phyloP scores from a whole-genome alignment of 257 asterid genomes.

The Primulina huaijiensis region DNA sequence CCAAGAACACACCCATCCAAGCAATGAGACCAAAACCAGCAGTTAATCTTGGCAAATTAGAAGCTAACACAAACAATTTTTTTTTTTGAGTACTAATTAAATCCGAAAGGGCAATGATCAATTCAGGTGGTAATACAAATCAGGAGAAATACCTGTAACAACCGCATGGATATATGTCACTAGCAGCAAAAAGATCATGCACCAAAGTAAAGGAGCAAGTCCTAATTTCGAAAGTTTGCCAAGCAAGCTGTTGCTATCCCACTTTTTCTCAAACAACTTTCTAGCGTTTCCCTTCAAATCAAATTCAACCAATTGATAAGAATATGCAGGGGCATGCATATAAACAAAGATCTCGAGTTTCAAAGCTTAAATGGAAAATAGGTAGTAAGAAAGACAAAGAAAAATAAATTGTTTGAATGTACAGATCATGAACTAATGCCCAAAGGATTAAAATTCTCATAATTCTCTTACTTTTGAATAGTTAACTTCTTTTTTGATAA shows the following conservation, averaged over 20 bases:
- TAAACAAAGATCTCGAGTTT: background rate
- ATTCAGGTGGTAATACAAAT: constrained; percentile 14
- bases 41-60: constrained; percentile 80
- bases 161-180: constrained; percentile 71
- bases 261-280: constrained; percentile 68
- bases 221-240: constrained; percentile 85
- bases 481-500: background rate
- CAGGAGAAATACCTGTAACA: constrained; percentile 54
- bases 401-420: background rate
- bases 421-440: background rate
- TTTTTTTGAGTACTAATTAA: constrained; percentile 7
- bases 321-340: constrained; percentile 1
- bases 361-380: too few relatives aligned
- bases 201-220: constrained; percentile 95
- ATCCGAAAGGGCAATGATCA: constrained; percentile 2
- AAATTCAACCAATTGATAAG: constrained; percentile 23
- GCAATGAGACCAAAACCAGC: constrained; percentile 84
- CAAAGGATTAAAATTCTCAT: background rate
- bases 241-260: constrained; percentile 66
- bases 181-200: constrained; percentile 62
- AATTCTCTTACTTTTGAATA: background rate
- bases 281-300: constrained; percentile 88
- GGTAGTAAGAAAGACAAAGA: background rate
- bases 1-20: constrained; percentile 86
- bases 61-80: constrained; percentile 37